phyloP scores from a whole-genome alignment of 176 grass and related monocot genomes.

The Zoysia pacifica region DNA sequence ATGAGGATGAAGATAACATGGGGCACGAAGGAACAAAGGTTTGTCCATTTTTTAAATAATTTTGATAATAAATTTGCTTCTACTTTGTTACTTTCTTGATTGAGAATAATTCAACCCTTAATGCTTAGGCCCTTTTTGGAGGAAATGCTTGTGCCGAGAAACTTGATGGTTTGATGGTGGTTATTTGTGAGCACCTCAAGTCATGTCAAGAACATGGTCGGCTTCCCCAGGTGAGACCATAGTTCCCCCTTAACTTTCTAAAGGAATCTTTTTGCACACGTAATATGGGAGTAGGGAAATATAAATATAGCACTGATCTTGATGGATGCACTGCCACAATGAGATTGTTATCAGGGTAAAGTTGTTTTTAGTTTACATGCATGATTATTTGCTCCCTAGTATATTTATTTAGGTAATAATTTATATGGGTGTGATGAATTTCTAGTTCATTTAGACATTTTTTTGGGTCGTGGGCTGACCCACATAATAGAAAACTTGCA shows the following conservation, averaged over 20 bases:
- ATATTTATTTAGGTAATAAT: too few species aligned
- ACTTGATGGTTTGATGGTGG: conserved; percentile 87
- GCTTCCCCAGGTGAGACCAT: conserved; percentile 46
- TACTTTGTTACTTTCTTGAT: conserved; percentile 19
- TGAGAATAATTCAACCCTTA: conserved; percentile 36
- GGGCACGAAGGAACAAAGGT: conserved; percentile 57
- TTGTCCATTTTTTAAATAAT: conserved; percentile 33
- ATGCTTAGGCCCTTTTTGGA: conserved; percentile 46
- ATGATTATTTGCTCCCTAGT: neutral
- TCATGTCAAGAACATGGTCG: conserved; percentile 51
- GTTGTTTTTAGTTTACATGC: neutral
- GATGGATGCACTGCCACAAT: neutral
- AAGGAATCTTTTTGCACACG: conserved; percentile 4
- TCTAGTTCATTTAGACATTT: neutral
- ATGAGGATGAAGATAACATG: conserved; percentile 46
- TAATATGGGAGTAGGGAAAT: neutral
- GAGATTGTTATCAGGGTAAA: neutral
- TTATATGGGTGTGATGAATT: neutral
- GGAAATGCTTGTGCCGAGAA: conserved; percentile 78
- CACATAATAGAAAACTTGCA: too few species aligned
- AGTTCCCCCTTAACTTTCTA: neutral
- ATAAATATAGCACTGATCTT: conserved; percentile 4
- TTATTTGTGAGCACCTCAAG: conserved; percentile 82
- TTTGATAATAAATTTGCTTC: conserved; percentile 9
- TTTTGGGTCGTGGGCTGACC: too few species aligned